Base-by-base conservation (phyloP, 805 yeast genomes). In the Starmerella stellata region DNA sequence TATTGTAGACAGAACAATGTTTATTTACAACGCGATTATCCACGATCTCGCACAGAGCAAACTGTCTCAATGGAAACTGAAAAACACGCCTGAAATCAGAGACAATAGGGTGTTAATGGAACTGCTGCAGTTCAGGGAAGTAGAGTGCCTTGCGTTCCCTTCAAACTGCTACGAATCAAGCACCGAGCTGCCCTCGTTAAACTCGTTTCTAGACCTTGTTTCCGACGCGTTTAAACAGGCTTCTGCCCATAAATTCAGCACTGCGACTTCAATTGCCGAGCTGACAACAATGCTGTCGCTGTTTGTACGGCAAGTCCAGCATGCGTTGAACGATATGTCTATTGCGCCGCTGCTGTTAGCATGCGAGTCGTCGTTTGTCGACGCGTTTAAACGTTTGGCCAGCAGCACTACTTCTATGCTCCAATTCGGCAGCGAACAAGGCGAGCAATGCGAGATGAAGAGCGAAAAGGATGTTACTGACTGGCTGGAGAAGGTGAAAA, bases 1-100 rank as follows among this genome's bases (percentile, higher is more conserved):
- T 21, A 18, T 36, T 4, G 41, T 44, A 2, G 52, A 47, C 34
- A 25, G 48, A 1, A 41, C 51, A 5, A 14, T 41, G 18, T 42
- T 45, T 17, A 40, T 44, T 14, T 34, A 38, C 23, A 38, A 43
- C 25, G 44, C 43, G 35, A 34, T 45, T 4, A 20, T 31, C 4
- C 36, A 38, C 9, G 48, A 47, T 28, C 31, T 46, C 23, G 37
- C 41, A 25, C 37, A 38, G 14, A 27, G 41, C 18, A 31, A 40
- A 2, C 41, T 49, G 14, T 35, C 45, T 7, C 38, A 39, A 25
- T 41, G 44, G 4, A 29, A 36, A 5, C 28, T 49, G 9, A 23
- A 36, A 4, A 47, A 45, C 21, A 23, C 38, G 25, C 38, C 47
- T 8, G 45, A 44, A 30, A 41, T 48, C 11, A 30, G 35, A 18